Percentiles rank a stretch among this genome's conserved stretches.
phyloP scores from a whole-genome alignment of 441 rosid species.

The Populus trichocarpa region DNA sequence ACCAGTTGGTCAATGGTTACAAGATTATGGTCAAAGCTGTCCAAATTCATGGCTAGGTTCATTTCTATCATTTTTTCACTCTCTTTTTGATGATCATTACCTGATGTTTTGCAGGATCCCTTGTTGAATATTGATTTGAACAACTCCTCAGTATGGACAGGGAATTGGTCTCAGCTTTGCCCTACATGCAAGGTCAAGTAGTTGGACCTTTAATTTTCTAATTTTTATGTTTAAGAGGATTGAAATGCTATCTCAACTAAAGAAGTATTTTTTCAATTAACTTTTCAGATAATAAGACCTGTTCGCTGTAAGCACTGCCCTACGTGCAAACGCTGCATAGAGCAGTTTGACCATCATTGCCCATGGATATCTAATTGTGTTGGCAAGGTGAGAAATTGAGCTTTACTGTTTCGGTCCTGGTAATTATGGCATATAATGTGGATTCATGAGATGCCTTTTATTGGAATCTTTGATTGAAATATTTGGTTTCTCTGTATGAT shows the following conservation, averaged over 20 bases:
- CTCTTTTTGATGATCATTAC: not conserved
- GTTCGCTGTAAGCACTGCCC: conserved; percentile 95
- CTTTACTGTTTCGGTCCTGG: not conserved
- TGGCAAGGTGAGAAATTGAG: conserved; percentile 66
- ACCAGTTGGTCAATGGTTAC: not conserved
- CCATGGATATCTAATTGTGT: conserved; percentile 99
- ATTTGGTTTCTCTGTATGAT: not conserved
- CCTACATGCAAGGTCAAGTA: conserved; percentile 93
- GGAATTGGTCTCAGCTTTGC: conserved; percentile 98
- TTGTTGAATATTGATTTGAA: conserved; percentile 63
- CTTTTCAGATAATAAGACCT: conserved; percentile 81
- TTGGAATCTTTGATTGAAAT: not conserved
- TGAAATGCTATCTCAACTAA: conserved; percentile 12
- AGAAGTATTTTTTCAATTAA: not conserved
- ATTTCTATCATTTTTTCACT: not conserved
- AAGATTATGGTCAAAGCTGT: not conserved
- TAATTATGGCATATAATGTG: not conserved
- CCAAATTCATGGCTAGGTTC: not conserved
- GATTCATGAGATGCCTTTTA: not conserved
- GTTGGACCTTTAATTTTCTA: conserved; percentile 11
- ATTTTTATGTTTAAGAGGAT: not conserved
- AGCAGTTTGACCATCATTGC: conserved; percentile 97
- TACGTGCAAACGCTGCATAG: conserved; percentile 76
- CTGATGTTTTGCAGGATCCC: conserved; percentile 56
- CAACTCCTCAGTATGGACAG: conserved; percentile 64